These are phyloP conservation scores for Candida succiphila DNA, from an alignment of 805 yeast genomes.

Conservation along the genomic window DNA sequence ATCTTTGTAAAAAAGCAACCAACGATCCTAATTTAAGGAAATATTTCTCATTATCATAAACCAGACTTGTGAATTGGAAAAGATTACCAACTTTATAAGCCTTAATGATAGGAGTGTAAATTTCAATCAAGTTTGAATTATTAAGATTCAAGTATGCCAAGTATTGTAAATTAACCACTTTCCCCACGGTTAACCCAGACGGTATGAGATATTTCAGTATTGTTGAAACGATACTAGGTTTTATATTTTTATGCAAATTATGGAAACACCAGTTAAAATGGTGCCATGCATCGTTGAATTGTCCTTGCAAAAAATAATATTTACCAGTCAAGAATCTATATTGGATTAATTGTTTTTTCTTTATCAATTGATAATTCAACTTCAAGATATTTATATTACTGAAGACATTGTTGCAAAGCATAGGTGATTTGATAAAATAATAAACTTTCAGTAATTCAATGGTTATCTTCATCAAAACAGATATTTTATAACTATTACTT, in stretches of 20 bases:
- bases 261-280: conserved; percentile 42
- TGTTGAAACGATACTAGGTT: conserved; percentile 21
- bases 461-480: conserved; percentile 38
- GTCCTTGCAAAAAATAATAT: conserved; percentile 43
- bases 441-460: conserved; percentile 40
- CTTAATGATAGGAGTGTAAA: conserved; percentile 28
- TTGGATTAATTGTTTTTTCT: conserved; percentile 34
- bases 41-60: conserved; percentile 26
- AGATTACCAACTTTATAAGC: conserved; percentile 34
- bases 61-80: conserved; percentile 20
- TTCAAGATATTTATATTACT: conserved; percentile 46
- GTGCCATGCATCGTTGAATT: conserved; percentile 32
- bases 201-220: conserved; percentile 43
- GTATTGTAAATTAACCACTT: conserved; percentile 27
- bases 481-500: conserved; percentile 27
- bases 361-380: conserved; percentile 30
- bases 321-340: conserved; percentile 46
- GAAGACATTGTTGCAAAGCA: conserved; percentile 51
- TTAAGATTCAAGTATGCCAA: conserved; percentile 1
- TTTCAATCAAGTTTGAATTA: conserved; percentile 10
- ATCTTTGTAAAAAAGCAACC: conserved; percentile 35
- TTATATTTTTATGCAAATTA: conserved; percentile 20
- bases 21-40: conserved; percentile 28
- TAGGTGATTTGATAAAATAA: conserved; percentile 42
- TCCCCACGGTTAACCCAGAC: conserved; percentile 41